Evolutionary conservation across 805 yeast genomes (phyloP).

Genomic region (Ogataea nitratoaversa): DNA sequence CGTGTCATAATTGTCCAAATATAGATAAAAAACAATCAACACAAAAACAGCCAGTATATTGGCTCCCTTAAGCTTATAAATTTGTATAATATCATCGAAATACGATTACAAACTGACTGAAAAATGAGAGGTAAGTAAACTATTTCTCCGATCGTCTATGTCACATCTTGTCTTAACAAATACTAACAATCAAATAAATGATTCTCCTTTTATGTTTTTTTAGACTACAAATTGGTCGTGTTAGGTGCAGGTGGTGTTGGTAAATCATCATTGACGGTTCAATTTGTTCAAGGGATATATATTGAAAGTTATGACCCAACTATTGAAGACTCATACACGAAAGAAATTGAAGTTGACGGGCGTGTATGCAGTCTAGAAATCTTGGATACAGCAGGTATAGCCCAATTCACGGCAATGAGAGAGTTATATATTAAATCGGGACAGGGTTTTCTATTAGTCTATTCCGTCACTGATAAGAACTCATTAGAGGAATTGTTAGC

Average conservation of each 20-base stretch:
- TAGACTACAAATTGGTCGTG: constrained; percentile 85
- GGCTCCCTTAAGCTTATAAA: no score
- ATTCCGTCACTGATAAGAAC: constrained; percentile 56
- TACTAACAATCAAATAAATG: not conserved
- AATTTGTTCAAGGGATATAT: constrained; percentile 85
- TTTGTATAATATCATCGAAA: no score
- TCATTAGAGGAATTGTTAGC: constrained; percentile 75
- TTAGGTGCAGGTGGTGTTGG: constrained; percentile 98
- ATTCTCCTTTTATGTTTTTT: not conserved
- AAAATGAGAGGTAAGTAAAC: constrained; percentile 1
- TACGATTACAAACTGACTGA: not conserved
- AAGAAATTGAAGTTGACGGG: constrained; percentile 84
- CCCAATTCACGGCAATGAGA: constrained; percentile 95
- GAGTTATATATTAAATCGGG: constrained; percentile 85
- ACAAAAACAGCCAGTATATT: no score
- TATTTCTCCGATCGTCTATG: no score
- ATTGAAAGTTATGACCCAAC: constrained; percentile 95
- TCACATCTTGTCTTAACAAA: not conserved
- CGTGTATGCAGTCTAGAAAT: constrained; percentile 82
- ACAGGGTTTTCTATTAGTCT: constrained; percentile 61
- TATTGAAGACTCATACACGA: constrained; percentile 91
- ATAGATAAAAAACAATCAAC: no score
- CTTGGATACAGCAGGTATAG: constrained; percentile 60
- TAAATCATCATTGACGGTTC: constrained; percentile 88
- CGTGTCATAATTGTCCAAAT: no score